Evolutionary conservation across 2,329 filamentous ascomycete species (phyloP).

Genomic region (Talaromyces sp.): DNA sequence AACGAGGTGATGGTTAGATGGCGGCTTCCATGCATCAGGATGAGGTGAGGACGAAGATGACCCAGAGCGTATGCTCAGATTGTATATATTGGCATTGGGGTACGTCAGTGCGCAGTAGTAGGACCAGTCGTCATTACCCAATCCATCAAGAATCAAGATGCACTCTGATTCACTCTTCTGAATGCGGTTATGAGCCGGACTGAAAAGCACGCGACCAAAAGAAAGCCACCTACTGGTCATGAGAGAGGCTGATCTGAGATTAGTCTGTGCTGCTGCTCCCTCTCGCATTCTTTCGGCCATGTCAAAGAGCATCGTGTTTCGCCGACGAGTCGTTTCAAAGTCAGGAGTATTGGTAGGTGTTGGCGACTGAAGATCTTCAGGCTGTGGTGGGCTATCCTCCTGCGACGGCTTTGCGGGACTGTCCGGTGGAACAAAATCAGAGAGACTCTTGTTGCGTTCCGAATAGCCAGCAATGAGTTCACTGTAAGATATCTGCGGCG

Average conservation of each 20-base stretch:
- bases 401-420: constrained; percentile 25
- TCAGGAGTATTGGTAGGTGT: constrained; percentile 26
- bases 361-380: constrained; percentile 30
- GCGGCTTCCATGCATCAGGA: constrained; percentile 44
- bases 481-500: constrained; percentile 54
- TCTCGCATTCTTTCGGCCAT: constrained; percentile 45
- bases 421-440: constrained; percentile 25
- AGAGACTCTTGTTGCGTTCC: constrained; percentile 30
- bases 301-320: constrained; percentile 37
- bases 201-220: constrained; percentile 52
- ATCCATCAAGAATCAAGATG: constrained; percentile 50
- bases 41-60: constrained; percentile 35
- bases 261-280: constrained; percentile 43
- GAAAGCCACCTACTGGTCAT: constrained; percentile 54
- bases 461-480: constrained; percentile 56
- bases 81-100: constrained; percentile 47
- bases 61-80: constrained; percentile 38
- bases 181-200: constrained; percentile 49
- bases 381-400: constrained; percentile 26
- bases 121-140: constrained; percentile 55
- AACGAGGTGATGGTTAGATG: constrained; percentile 45
- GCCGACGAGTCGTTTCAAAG: constrained; percentile 33
- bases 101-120: constrained; percentile 53
- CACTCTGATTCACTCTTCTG: constrained; percentile 41
- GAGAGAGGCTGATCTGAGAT: constrained; percentile 50